These are phyloP conservation scores for Boletellus ananas DNA, from an alignment of 768 basidiomycete genomes.

Conservation along the genomic window DNA sequence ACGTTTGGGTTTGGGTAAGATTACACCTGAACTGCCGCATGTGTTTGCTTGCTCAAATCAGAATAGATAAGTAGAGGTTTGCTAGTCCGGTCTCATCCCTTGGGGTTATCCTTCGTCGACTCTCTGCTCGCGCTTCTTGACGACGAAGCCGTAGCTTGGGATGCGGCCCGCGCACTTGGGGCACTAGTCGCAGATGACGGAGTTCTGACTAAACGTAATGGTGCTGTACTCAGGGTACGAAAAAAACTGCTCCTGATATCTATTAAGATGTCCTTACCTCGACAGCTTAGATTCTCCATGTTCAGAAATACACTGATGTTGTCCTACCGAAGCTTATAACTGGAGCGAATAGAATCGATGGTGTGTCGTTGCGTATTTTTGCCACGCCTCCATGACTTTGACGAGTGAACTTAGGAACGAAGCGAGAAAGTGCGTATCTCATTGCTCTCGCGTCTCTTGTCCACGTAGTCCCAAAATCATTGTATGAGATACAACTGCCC, in stretches of 20 bases:
- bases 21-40: not conserved
- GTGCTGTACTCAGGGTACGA: conserved; percentile 72
- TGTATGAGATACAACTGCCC: conserved; percentile 68
- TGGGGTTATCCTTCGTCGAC: conserved; percentile 53
- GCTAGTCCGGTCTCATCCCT: conserved; percentile 66
- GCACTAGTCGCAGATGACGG: conserved; percentile 57
- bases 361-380: conserved; percentile 36
- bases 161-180: conserved; percentile 76
- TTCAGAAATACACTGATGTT: conserved; percentile 69
- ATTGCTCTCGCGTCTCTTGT: conserved; percentile 82
- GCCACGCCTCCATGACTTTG: not conserved
- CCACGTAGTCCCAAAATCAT: conserved; percentile 69
- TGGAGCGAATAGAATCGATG: conserved; percentile 52
- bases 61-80: conserved; percentile 74
- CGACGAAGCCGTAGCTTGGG: conserved; percentile 61
- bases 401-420: conserved; percentile 37
- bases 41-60: conserved; percentile 1
- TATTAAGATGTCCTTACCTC: not conserved
- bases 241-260: not conserved
- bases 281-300: conserved; percentile 55
- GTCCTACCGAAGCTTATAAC: conserved; percentile 73
- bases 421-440: conserved; percentile 64
- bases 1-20: conserved; percentile 68
- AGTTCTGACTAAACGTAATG: conserved; percentile 72
- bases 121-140: conserved; percentile 66